Evolutionary conservation across 2,329 filamentous ascomycete species (phyloP).

Genomic region (Karstenula rhodostoma): DNA sequence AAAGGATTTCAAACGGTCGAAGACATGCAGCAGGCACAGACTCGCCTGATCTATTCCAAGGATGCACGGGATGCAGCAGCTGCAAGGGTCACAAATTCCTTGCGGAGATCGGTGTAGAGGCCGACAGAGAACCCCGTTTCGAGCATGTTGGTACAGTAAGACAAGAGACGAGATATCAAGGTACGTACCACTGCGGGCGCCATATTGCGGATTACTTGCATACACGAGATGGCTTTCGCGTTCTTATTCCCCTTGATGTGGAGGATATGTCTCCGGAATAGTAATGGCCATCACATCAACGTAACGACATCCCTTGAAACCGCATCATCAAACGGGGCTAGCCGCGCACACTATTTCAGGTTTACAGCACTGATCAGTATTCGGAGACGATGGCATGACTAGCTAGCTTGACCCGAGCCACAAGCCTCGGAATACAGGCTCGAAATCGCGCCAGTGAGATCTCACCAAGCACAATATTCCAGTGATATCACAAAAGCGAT

Average conservation of each 20-base stretch:
- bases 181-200: not conserved
- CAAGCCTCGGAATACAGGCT: not conserved
- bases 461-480: not conserved
- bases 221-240: not conserved
- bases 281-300: not conserved
- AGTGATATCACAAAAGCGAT: conserved; percentile 14
- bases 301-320: not conserved
- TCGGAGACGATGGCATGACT: conserved; percentile 2
- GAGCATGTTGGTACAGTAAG: conserved; percentile 4
- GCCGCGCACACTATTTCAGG: not conserved
- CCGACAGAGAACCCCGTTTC: not conserved
- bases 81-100: not conserved
- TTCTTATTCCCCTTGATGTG: not conserved
- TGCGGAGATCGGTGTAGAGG: not conserved
- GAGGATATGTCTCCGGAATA: not conserved
- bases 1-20: not conserved
- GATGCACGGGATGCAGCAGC: not conserved
- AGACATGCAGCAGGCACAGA: not conserved
- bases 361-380: not conserved
- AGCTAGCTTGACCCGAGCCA: conserved; percentile 4
- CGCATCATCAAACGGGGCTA: not conserved
- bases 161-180: not conserved
- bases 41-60: not conserved
- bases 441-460: not conserved
- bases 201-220: not conserved